A percentile compares a stretch with the other conserved stretches of the same genome.
Evolutionary conservation across 2,329 filamentous ascomycete species (phyloP).

Genomic region (Trichoderma polysporum): DNA sequence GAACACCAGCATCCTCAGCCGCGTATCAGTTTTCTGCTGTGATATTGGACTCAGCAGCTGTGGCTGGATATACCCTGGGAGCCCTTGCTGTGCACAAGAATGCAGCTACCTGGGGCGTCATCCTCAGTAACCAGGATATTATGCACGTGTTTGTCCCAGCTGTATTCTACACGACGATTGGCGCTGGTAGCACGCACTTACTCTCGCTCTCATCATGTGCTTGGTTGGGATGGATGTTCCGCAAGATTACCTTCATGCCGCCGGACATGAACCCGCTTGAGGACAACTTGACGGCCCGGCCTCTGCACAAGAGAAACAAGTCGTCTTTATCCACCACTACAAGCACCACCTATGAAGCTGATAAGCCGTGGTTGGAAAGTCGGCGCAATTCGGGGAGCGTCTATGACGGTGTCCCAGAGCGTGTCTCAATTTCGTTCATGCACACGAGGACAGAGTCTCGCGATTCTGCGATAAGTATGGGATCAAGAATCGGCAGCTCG

Average conservation of each 20-base stretch:
- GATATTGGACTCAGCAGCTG: conserved; percentile 62
- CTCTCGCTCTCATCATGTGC: conserved; percentile 68
- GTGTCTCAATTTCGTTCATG: conserved; percentile 70
- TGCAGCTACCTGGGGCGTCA: conserved; percentile 61
- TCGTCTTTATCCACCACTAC: conserved; percentile 50
- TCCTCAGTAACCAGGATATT: conserved; percentile 58
- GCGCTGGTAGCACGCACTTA: conserved; percentile 66
- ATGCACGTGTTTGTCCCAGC: conserved; percentile 61
- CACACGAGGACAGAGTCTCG: conserved; percentile 69
- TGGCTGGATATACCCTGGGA: conserved; percentile 58
- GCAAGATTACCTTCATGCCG: conserved; percentile 76
- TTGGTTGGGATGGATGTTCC: conserved; percentile 77
- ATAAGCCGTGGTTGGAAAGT: conserved; percentile 56
- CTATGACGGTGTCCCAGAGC: conserved; percentile 47
- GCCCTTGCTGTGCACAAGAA: conserved; percentile 47
- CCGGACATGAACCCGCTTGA: conserved; percentile 96
- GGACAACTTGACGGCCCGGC: conserved; percentile 73
- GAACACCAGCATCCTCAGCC: conserved; percentile 76
- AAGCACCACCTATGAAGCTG: conserved; percentile 42
- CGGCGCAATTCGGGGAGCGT: conserved; percentile 45
- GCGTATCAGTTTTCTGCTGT: conserved; percentile 87
- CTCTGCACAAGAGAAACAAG: conserved; percentile 71
- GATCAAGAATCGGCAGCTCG: conserved; percentile 50
- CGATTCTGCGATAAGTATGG: conserved; percentile 53
- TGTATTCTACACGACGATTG: conserved; percentile 67